These are phyloP conservation scores for Alternaria panax DNA, from an alignment of 2,329 filamentous ascomycete species.

Conservation along the genomic window DNA sequence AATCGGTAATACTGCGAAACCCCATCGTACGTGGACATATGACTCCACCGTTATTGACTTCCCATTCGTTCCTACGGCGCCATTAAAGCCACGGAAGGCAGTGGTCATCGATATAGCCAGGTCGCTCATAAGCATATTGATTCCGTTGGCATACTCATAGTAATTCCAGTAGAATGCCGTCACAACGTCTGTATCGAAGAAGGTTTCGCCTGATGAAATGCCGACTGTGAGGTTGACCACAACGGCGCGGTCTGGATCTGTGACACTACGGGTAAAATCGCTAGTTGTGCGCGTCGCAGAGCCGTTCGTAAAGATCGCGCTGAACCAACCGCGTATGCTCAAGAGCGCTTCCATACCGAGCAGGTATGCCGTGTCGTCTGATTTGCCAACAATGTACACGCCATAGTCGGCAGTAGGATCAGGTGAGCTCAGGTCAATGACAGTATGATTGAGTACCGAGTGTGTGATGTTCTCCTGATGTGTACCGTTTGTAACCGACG, in stretches of 20 bases:
- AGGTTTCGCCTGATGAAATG: conserved; percentile 23
- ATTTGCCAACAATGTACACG: conserved; percentile 13
- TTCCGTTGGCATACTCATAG: conserved; percentile 19
- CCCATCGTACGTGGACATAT: conserved; percentile 22
- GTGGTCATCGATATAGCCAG: conserved; percentile 24
- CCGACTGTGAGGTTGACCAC: conserved; percentile 26
- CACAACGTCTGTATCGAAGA: conserved; percentile 24
- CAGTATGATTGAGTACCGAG: conserved; percentile 15
- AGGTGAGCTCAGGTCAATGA: conserved; percentile 20
- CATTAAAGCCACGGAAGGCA: conserved; percentile 21
- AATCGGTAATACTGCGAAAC: conserved; percentile 19
- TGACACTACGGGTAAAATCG: conserved; percentile 23
- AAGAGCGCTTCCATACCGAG: conserved; percentile 21
- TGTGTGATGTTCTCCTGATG: conserved; percentile 22
- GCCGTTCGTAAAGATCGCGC: conserved; percentile 24
- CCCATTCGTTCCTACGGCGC: conserved; percentile 13
- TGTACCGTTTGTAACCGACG: conserved; percentile 20
- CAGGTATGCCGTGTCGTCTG: conserved; percentile 12
- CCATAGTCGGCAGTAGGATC: conserved; percentile 14
- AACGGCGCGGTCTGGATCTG: conserved; percentile 20
- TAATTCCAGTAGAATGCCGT: conserved; percentile 27
- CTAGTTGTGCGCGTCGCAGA: conserved; percentile 23
- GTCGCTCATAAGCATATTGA: conserved; percentile 25
- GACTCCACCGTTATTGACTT: conserved; percentile 20
- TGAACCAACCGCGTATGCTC: conserved; percentile 21